These are phyloP conservation scores for Aquilaria sinensis DNA, from an alignment of 345 rosid species.

Conservation along the genomic window DNA sequence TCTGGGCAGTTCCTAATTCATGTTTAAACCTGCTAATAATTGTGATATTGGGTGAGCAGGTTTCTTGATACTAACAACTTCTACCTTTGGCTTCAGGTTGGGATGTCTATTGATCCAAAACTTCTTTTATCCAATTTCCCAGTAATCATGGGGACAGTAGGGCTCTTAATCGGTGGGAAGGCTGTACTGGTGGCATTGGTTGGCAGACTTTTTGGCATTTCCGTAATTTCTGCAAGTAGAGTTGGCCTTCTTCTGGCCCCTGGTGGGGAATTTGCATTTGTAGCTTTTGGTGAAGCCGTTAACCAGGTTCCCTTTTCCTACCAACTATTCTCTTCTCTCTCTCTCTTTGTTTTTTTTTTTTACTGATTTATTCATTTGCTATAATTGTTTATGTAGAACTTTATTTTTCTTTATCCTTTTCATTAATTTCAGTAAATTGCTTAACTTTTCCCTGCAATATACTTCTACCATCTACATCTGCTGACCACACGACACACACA, in stretches of 20 bases:
- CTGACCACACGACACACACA: too few species aligned
- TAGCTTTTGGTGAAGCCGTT: slow-evolving; percentile 98
- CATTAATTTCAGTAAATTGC: not conserved
- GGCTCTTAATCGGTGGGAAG: slow-evolving; percentile 86
- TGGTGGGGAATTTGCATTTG: slow-evolving; percentile 98
- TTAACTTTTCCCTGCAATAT: not conserved
- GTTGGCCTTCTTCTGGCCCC: slow-evolving; percentile 98
- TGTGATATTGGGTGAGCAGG: too few species aligned
- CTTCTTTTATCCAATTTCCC: slow-evolving; percentile 90
- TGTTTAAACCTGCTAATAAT: too few species aligned
- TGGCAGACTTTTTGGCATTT: slow-evolving; percentile 83
- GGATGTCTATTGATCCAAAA: slow-evolving; percentile 99
- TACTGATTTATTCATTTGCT: not conserved
- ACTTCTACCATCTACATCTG: too few species aligned
- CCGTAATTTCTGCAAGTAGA: slow-evolving; percentile 81
- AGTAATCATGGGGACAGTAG: slow-evolving; percentile 65
- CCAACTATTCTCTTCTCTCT: slow-evolving; percentile 1
- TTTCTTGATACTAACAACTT: not conserved
- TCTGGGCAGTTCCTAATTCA: too few species aligned
- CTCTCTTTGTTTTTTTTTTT: slow-evolving; percentile 1
- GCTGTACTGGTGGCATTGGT: slow-evolving; percentile 62
- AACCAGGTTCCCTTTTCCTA: slow-evolving; percentile 59
- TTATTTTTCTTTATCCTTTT: not conserved
- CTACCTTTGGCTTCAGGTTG: slow-evolving; percentile 66
- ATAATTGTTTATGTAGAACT: too few species aligned